Percentiles rank a stretch among this genome's conserved stretches.
These are phyloP conservation scores for Leptographium procerum DNA, from an alignment of 2,329 filamentous ascomycete genomes.

Conservation along the genomic window DNA sequence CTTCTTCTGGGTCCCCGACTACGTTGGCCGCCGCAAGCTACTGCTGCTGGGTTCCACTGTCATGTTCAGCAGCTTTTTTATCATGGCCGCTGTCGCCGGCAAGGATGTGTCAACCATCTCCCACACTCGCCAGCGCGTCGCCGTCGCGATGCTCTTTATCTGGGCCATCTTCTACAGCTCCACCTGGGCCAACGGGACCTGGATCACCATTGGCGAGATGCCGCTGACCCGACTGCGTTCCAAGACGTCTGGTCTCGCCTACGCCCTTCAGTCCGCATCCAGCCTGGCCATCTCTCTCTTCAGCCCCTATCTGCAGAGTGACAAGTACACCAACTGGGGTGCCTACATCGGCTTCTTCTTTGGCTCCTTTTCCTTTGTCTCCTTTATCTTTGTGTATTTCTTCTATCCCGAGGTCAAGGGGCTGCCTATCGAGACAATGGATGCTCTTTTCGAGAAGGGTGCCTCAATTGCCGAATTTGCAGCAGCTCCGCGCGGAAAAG, in stretches of 20 bases:
- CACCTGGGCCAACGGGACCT: slow-evolving; percentile 1
- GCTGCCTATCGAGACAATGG: background rate
- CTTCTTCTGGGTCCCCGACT: slow-evolving; percentile 3
- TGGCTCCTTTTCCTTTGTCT: background rate
- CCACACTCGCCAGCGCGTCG: background rate
- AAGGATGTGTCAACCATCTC: background rate
- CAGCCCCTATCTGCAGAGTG: slow-evolving; percentile 1
- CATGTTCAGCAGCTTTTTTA: slow-evolving; percentile 2
- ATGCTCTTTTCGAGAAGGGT: background rate
- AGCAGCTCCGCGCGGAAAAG: background rate
- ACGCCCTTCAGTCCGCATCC: background rate
- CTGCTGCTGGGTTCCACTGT: slow-evolving; percentile 1
- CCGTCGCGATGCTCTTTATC: slow-evolving; percentile 4
- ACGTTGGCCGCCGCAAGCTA: background rate
- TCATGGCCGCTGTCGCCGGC: slow-evolving; percentile 4
- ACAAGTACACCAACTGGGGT: slow-evolving; percentile 4
- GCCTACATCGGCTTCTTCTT: slow-evolving; percentile 4
- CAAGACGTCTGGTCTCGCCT: slow-evolving; percentile 4
- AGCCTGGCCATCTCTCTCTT: background rate
- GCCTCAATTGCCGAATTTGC: background rate
- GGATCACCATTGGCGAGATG: slow-evolving; percentile 3
- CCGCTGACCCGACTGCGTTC: slow-evolving; percentile 3
- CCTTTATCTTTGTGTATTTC: slow-evolving; percentile 1
- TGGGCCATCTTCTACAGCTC: slow-evolving; percentile 4
- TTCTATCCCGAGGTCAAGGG: slow-evolving; percentile 5